Evolutionary conservation across 176 grass and related monocot genomes (phyloP), one percentile per base, ranked within the genome.

Genomic region (Alopecurus myosuroides): DNA sequence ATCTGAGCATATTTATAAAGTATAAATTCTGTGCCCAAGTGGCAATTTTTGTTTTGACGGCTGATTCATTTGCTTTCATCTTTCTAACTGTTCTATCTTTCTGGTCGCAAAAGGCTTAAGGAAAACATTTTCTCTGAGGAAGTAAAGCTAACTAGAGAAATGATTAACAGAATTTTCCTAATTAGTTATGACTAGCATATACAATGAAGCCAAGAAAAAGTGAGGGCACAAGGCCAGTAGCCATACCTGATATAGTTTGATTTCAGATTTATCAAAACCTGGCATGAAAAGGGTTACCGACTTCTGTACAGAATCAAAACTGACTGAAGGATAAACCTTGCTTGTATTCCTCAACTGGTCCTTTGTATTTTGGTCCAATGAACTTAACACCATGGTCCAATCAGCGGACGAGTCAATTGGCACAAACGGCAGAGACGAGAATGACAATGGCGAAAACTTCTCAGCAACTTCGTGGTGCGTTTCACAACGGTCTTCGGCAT

Each of bases 251-350:
- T 90, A 98, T 76, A 98, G 78, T 78, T 98, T 92, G 78, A 98
- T 92, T 64, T 95, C 93, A 60, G 97, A 90, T 36, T 98, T 98
- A 35, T 94, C 91, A 87, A 98, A 98, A 19, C 93, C 97, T 35
- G 97, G 91, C 91, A 98, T 98, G 78, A 94, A 94, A 81, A 95
- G 93, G 26, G 88, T 94, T 29, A 94, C 88, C 0, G 36, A 82
- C 82, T 92, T 98, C 81, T 90, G 84, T n/a, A 60, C 89, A 73
- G 85, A 65, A 87, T 98, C 89, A 89, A 98, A 95, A 78, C 22
- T 86, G 78, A 95, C 97, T 50, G 89, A 85, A 87, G 93, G 73
- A 58, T 86, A 81, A 13, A 68, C 40, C 76, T 66, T 70, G 37
- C 44, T 48, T 19, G 71, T 81, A 82, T 77, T 61, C 53, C 41